phyloP scores from a whole-genome alignment of 2,329 filamentous ascomycete species.

The Chaetomium olivaceum region DNA sequence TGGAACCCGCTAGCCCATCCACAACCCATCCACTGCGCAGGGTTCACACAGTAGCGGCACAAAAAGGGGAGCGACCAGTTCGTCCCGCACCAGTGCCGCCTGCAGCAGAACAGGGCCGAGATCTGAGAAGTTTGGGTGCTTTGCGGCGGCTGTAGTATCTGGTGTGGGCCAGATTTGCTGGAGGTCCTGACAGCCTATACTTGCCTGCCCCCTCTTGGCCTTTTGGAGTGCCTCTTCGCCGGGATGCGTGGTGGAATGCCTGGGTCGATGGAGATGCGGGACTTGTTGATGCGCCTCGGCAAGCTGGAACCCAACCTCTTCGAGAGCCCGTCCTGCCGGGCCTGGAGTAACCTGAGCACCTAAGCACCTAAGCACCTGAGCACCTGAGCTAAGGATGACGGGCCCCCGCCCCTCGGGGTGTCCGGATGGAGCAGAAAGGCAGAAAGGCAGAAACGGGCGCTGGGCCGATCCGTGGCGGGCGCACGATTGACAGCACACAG shows the following conservation, averaged over 20 bases:
- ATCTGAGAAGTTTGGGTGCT: constrained; percentile 34
- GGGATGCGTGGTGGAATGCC: constrained; percentile 18
- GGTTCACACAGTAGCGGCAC: constrained; percentile 31
- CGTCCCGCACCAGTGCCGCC: constrained; percentile 40
- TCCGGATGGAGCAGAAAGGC: neutral
- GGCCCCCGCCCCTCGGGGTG: constrained; percentile 4
- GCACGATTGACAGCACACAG: constrained; percentile 7
- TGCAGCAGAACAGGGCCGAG: constrained; percentile 40
- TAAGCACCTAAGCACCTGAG: neutral
- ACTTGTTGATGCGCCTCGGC: constrained; percentile 23
- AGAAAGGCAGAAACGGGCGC: neutral
- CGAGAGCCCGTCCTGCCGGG: constrained; percentile 16
- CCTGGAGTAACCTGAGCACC: constrained; percentile 1
- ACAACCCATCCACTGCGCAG: constrained; percentile 34
- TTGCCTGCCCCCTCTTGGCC: constrained; percentile 12
- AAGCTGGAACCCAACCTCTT: constrained; percentile 19
- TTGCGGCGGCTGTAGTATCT: constrained; percentile 30
- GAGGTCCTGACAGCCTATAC: constrained; percentile 31
- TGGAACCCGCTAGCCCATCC: constrained; percentile 34
- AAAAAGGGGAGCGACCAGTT: constrained; percentile 28
- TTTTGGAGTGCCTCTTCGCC: constrained; percentile 15
- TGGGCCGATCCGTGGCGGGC: neutral
- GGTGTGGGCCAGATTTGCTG: constrained; percentile 34
- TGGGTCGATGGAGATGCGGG: constrained; percentile 17
- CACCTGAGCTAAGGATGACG: neutral